Base-by-base conservation (phyloP, 2,329 filamentous ascomycete species). In the Fusarium chuoi region DNA sequence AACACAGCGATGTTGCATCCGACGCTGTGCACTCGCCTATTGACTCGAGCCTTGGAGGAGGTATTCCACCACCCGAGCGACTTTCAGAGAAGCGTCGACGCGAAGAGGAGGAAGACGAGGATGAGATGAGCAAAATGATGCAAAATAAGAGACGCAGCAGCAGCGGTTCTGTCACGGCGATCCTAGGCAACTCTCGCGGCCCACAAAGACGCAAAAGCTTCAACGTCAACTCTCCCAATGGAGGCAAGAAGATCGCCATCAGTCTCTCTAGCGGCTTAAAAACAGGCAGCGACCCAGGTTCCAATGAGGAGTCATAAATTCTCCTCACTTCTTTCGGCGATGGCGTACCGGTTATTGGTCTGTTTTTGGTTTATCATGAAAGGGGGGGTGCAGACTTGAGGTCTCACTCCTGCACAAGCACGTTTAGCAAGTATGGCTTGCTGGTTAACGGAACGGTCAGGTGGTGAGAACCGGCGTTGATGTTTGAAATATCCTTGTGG, bases 51-150 rank as follows among this genome's bases (percentile, higher is more conserved):
- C 45, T 76, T 26, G 71, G 72, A 33, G 56, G 79, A 39, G 55
- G 79, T 11, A 76, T 83, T 30, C 90, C 92, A 1, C 92, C 92
- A 7, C 93, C 92, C 0, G 94, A 98, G 82, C 89, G 94, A 61
- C 83, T 97, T 24, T 93, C 94, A 0, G 94, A 97, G 81, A 98
- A 98, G 83, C 92, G 96, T 54, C 90, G 96, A 54, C 90, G 96
- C 77, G 95, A 98, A 80, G 96, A 98, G 65, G 94, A 97, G 70
- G 83, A 85, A n/a, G 96, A 98, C 51, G 95, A 98, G 63, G 95
- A 98, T 74, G 94, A 96, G 78, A 84, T 98, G n/a, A 91, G 91
- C 62, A 97, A 96, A 83, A 87, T 98, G 77, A 90, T 94, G 73
- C 85, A 89, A 55, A 86, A 85, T 78, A 92, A 91, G 79, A 87